Base-by-base conservation (phyloP, 306 rosid genomes). In the Boehmeria nivea region DNA sequence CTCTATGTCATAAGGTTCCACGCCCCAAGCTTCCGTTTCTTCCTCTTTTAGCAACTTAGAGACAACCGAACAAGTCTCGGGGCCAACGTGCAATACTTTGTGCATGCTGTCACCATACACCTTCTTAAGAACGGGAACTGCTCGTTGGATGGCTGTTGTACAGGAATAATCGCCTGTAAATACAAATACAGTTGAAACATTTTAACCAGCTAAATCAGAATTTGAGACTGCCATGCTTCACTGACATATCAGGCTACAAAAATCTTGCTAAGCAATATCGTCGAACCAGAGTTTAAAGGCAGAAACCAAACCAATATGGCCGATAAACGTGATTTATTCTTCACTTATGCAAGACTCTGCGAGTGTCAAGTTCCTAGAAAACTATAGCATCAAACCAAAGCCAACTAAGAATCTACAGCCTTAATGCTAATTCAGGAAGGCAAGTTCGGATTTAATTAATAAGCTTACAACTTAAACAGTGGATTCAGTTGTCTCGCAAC, bases 71-170 rank as follows among this genome's bases (percentile, higher is more conserved):
- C 97, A 86, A 56, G 84, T 76, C 43, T 89, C 94, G 2, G 95
- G 95, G 59, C 97, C 95, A 24, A 89, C 80, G 59, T 89, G 97
- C 80, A 89, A 74, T 66, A 86, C 78, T 45, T 73, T 89, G 59
- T 40, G 76, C 90, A 84, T 72, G 65, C 76, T 76, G 50, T 77
- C 78, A 9, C 90, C 89, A 54, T 81, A 79, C 23, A 86, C 90
- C 74, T 76, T 72, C 81, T 73, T 82, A 61, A 89, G 53, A 59
- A 76, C 60, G 17, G 90, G 88, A 58, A 89, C 34, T 31, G 88
- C 95, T 67, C 71, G 77, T 52, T 72, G 77, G 72, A 78, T 82
- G 59, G 86, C 97, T 42, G 6, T 40, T n/a, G 94, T 71, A 85
- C 97, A 86, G 8, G 88, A 83, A 72, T 69, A 76, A 53, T 82